Conservation (phyloP, 2,329 filamentous ascomycete genomes). For the Aspergillus oerlinghausenensis region DNA sequence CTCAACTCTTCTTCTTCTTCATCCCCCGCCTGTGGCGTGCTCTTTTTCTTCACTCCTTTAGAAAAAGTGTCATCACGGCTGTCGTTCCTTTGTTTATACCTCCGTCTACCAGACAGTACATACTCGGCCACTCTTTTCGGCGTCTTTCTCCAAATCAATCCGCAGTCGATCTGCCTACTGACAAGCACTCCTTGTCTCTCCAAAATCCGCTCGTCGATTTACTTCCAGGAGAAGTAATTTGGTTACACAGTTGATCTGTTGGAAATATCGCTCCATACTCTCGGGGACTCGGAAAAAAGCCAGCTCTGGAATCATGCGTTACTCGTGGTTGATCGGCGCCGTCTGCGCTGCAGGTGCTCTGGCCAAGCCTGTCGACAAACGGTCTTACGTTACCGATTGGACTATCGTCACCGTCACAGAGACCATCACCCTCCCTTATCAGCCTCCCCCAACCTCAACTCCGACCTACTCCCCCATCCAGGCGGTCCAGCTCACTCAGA, state of each 20-base stretch:
- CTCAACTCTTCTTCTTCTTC: conserved; percentile 10
- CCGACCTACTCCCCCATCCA: conserved; percentile 2
- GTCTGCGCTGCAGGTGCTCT: conserved; percentile 32
- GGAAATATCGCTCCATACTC: conserved; percentile 9
- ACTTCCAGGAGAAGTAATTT: conserved; percentile 37
- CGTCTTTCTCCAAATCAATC: conserved; percentile 5
- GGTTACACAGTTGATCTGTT: conserved; percentile 30
- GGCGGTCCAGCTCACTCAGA: conserved; percentile 1
- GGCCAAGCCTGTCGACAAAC: conserved; percentile 32
- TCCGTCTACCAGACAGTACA: conserved; percentile 11
- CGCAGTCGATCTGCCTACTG: conserved; percentile 34
- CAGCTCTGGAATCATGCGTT: conserved; percentile 26
- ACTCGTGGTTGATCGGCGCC: conserved; percentile 31
- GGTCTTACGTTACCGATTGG: conserved; percentile 34
- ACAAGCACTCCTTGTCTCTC: conserved; percentile 5
- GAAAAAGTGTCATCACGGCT: conserved; percentile 26
- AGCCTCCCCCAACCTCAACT: conserved; percentile 11
- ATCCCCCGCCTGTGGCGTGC: conserved; percentile 17
- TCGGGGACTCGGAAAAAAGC: conserved; percentile 5
- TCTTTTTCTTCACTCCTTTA: conserved; percentile 29
- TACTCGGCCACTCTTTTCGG: conserved; percentile 1
- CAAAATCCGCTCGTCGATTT: conserved; percentile 10
- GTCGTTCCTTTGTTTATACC: conserved; percentile 29
- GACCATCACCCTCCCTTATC: conserved; percentile 25
- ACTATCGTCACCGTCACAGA: conserved; percentile 34